Percentiles rank a stretch among this genome's conserved stretches.
phyloP scores from a whole-genome alignment of 75 land plant species.

The Cupressus sempervirens region DNA sequence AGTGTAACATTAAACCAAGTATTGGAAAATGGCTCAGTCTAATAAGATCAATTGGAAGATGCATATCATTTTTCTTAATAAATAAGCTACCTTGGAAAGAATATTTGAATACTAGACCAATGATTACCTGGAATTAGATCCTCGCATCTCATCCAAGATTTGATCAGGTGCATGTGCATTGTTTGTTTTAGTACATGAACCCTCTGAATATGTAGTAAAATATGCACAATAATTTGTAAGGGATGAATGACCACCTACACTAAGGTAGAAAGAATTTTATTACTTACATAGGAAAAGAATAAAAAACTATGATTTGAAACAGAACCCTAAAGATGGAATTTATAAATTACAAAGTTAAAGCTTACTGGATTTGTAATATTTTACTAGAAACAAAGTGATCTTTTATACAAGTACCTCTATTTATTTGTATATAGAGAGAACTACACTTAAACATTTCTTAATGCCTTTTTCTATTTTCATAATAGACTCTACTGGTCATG shows the following conservation, averaged over 20 bases:
- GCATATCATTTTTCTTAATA: neutral
- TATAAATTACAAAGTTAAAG: neutral
- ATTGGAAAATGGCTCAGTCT: neutral
- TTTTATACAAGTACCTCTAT: neutral
- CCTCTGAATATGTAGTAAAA: constrained; percentile 50
- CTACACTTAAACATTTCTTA: neutral
- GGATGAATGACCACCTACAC: constrained; percentile 47
- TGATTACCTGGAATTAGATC: constrained; percentile 70
- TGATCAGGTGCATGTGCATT: constrained; percentile 94
- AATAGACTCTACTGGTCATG: neutral
- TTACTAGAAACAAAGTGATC: neutral
- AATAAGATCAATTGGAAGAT: neutral
- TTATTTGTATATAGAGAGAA: neutral
- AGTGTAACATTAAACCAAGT: neutral
- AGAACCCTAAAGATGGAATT: neutral
- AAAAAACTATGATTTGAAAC: neutral
- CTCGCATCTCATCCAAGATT: constrained; percentile 95
- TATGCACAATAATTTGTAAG: constrained; percentile 51
- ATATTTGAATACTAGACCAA: neutral
- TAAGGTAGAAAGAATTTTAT: neutral
- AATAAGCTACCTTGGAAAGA: neutral
- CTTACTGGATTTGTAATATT: neutral
- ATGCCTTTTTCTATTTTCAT: too few relatives aligned
- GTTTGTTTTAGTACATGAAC: constrained; percentile 62
- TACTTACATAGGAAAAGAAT: neutral